Evolutionary conservation across 2,329 filamentous ascomycete genomes (phyloP), one percentile per base, ranked within the genome.

Genomic region (Fusarium sp.): DNA sequence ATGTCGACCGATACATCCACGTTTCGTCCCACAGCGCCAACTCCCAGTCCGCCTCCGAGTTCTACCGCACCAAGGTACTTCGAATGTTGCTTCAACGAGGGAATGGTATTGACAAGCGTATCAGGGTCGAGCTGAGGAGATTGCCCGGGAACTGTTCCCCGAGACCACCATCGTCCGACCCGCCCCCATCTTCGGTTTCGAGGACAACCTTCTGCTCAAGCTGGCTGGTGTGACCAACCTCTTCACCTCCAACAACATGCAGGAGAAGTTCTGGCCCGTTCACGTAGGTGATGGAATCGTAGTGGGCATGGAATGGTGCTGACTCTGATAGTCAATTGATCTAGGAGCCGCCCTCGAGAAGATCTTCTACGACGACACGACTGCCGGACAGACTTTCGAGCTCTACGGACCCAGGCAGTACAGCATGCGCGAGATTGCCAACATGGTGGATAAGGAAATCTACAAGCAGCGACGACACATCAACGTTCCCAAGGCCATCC

Each of bases 121-220:
- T 27, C 71, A 93, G 93, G 95, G 88, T 69, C 90, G 88, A 80
- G 93, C 93, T 76, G 96, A 99, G 86, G 87, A 93, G 81, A 90
- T 97, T 58, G 96, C 92, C 54, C 92, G 96, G 72, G 91, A 89
- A 78, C 95, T 98, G 81, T 99, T 95, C 87, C 96, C 96, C 29
- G 96, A 99, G 85, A 97, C 96, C 20, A 99, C 96, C 54, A 95
- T 99, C 77, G 96, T 99, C 74, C 92, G 96, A 73, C 96, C 96
- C 52, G 94, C 96, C 14, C 96, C 95, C 62, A 90, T 98, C 83
- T 99, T 97, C 81, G 96, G 96, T 38, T 97, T 95, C 80, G 96
- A 99, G 84, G 96, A 99, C 84, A 93, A 93, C 79, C 90, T 99
- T 52, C 91, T 99, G 40, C 91, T 97, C 83, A 94, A 91, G 81